Evolutionary conservation across 306 rosid species (phyloP).

Genomic region (Rosa multiflora): DNA sequence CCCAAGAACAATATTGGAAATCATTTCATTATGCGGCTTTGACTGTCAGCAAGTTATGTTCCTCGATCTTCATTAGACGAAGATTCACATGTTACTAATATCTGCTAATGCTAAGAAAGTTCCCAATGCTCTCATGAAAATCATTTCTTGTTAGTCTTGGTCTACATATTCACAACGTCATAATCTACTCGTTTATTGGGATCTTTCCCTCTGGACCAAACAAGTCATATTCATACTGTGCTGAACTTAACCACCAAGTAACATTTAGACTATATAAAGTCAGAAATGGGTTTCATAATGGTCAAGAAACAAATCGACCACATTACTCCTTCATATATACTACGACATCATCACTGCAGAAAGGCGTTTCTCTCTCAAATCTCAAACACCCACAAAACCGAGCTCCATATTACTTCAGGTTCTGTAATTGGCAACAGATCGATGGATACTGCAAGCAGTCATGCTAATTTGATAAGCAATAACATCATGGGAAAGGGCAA

Average conservation of each 20-base stretch:
- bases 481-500: slow-evolving; percentile 22
- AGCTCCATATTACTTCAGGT: neutral
- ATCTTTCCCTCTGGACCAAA: neutral
- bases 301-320: slow-evolving; percentile 1
- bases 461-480: neutral
- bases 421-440: neutral
- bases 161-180: neutral
- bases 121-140: neutral
- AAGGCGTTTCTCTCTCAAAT: neutral
- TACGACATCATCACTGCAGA: neutral
- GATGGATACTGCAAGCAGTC: neutral
- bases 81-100: neutral
- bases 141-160: neutral
- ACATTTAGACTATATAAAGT: neutral
- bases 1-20: neutral
- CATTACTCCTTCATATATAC: neutral
- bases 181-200: neutral
- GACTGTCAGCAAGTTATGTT: neutral
- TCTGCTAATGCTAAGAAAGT: neutral
- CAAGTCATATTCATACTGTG: neutral
- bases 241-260: slow-evolving; percentile 13
- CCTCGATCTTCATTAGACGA: neutral
- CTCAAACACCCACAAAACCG: neutral
- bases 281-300: neutral
- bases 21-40: neutral